Conservation (phyloP, 2,329 filamentous ascomycete species). For the Penicillium polonicum region DNA sequence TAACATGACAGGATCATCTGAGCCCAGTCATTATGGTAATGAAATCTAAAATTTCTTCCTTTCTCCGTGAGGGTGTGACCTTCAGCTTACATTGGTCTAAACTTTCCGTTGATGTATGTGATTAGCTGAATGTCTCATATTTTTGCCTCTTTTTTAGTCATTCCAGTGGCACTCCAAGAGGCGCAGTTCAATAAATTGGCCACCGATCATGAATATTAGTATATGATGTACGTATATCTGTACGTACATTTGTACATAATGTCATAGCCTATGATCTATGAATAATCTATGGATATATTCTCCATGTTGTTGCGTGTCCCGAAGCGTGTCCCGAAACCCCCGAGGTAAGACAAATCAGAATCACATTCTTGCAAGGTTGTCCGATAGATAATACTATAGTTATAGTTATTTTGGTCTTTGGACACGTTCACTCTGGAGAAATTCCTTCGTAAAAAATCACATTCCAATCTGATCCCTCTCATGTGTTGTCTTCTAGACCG, state of each 20-base stretch:
- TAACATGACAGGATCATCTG: not conserved
- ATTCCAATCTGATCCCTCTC: constrained; percentile 8
- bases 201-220: not conserved
- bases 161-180: not conserved
- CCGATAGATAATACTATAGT: not conserved
- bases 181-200: constrained; percentile 1
- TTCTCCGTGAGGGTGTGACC: not conserved
- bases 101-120: not conserved
- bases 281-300: not conserved
- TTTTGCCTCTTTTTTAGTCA: not conserved
- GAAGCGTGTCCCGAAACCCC: not conserved
- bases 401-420: not conserved
- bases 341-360: constrained; percentile 6
- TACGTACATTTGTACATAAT: not conserved
- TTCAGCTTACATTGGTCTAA: not conserved
- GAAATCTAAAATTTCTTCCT: not conserved
- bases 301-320: constrained; percentile 8
- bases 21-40: not conserved
- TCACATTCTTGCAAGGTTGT: not conserved
- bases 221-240: not conserved
- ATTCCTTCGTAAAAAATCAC: not conserved
- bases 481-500: constrained; percentile 15
- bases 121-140: constrained; percentile 9
- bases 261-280: not conserved
- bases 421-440: constrained; percentile 2